These are phyloP conservation scores for Laguncularia racemosa DNA, from an alignment of 345 rosid species.

Conservation along the genomic window DNA sequence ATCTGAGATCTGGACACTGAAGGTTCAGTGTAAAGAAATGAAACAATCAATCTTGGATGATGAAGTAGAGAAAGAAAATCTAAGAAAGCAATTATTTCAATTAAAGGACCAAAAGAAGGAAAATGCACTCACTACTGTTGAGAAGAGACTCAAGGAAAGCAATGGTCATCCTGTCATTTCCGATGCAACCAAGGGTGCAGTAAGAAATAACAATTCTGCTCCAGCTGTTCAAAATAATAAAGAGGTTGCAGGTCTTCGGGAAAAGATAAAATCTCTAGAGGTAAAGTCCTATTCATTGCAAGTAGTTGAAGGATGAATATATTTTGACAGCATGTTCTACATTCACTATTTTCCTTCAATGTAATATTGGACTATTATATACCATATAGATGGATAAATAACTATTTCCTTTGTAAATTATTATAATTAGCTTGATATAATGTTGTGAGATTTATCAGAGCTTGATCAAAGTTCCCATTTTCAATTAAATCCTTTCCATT, in stretches of 20 bases:
- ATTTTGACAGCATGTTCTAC: background rate
- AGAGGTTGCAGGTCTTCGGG: slow-evolving; percentile 52
- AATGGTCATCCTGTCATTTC: slow-evolving; percentile 24
- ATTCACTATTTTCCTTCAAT: background rate
- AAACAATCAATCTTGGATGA: slow-evolving; percentile 36
- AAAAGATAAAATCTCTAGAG: slow-evolving; percentile 55
- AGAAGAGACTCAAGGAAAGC: slow-evolving; percentile 56
- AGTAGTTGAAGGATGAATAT: background rate
- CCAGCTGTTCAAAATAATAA: slow-evolving; percentile 31
- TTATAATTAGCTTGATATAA: background rate
- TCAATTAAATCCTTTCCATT: too few relatives aligned
- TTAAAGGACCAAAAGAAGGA: slow-evolving; percentile 65
- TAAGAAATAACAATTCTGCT: slow-evolving; percentile 38
- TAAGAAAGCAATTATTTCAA: slow-evolving; percentile 44
- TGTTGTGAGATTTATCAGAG: background rate
- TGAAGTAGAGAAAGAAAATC: slow-evolving; percentile 60
- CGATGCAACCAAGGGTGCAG: slow-evolving; percentile 29
- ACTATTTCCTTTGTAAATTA: slow-evolving; percentile 1
- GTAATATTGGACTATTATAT: background rate
- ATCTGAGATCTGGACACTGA: slow-evolving; percentile 40
- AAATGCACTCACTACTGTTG: slow-evolving; percentile 29
- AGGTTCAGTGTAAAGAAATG: slow-evolving; percentile 36
- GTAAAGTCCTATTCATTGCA: slow-evolving; percentile 23
- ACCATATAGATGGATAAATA: background rate
- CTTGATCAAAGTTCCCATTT: too few relatives aligned